Evolutionary conservation across 768 basidiomycete genomes (phyloP), one percentile per base, ranked within the genome.

Genomic region (Boletus subcaerulescens): DNA sequence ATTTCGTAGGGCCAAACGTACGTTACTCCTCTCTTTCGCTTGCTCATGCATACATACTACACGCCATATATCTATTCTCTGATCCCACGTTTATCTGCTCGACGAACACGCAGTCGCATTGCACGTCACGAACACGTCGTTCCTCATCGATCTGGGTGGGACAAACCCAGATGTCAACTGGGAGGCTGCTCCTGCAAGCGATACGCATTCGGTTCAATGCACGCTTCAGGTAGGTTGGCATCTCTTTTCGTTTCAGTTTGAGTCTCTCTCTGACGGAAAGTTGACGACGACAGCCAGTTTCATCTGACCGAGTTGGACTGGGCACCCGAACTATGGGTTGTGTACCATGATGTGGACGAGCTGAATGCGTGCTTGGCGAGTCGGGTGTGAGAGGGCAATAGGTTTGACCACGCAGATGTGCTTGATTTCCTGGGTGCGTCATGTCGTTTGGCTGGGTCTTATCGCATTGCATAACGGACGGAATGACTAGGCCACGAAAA

Each of bases 271-370:
- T 39, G 7, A 39, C 38, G 38, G 18, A 12, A 6, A 33, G 33
- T 13, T 7, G 14, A 33, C 2, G 17, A 17, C 17, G 6, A 2
- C 56, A 98, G 92, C 89, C 94, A 0, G 88, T 98, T 60, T 24
- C 96, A 98, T 71, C 70, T 98, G 45, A 98, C 95, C 0, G 96
- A 98, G 45, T 69, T 93, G 35, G 94, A 97, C 57, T 99, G 94
- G 89, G 91, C 89, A 2, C 83, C 89, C 0, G 86, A 91, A 65
- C 70, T 99, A 1, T 91, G 91, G 85, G 79, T 98, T 38, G 89
- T 89, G 5, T 86, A 81, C 49, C 93, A 98, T 60, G 96, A 98
- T 55, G 85, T 84, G 49, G 86, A 89, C 58, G 7, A 9, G 12
- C 3, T 94, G 64, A 98, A 95, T 61, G 85, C 85, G 0, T 77